Conservation (phyloP, 257 asterid genomes). For the Solanum medicagineum region DNA sequence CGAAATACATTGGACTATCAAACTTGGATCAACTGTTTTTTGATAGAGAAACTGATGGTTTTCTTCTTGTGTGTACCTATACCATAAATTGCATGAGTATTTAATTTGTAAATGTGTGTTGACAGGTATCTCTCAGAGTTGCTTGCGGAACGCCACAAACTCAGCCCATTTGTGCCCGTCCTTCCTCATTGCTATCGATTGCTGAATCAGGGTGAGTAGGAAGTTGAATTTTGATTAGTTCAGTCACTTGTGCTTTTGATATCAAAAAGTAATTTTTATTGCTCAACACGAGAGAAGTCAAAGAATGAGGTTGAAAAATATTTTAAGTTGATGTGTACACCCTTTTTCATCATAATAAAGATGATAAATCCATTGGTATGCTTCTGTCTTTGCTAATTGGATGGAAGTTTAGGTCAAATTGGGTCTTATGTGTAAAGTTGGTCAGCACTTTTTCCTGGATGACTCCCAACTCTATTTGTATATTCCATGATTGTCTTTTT, state of each 20-base stretch:
- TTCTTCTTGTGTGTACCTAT: not conserved
- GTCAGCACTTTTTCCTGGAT: not conserved
- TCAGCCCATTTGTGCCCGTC: constrained; percentile 68
- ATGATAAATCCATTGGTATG: not conserved
- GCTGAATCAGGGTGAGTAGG: constrained; percentile 76
- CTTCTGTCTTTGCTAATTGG: not conserved
- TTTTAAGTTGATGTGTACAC: not conserved
- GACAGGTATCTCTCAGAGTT: constrained; percentile 40
- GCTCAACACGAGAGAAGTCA: not conserved
- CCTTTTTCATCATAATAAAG: not conserved
- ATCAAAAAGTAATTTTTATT: not conserved
- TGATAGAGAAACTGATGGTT: not conserved
- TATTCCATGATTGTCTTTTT: not conserved
- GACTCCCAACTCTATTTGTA: not conserved
- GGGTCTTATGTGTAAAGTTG: not conserved
- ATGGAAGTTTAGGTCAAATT: not conserved
- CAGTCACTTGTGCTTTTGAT: not conserved
- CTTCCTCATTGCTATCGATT: constrained; percentile 60
- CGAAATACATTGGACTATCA: not conserved
- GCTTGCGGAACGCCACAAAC: constrained; percentile 61
- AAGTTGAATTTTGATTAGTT: not conserved
- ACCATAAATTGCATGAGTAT: not conserved
- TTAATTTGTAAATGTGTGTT: constrained; percentile 1
- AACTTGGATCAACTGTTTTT: not conserved
- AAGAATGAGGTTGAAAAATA: not conserved